Evolutionary conservation across 2,329 filamentous ascomycete genomes (phyloP), one percentile per base, ranked within the genome.

Genomic region (Hypoxylon sp.): DNA sequence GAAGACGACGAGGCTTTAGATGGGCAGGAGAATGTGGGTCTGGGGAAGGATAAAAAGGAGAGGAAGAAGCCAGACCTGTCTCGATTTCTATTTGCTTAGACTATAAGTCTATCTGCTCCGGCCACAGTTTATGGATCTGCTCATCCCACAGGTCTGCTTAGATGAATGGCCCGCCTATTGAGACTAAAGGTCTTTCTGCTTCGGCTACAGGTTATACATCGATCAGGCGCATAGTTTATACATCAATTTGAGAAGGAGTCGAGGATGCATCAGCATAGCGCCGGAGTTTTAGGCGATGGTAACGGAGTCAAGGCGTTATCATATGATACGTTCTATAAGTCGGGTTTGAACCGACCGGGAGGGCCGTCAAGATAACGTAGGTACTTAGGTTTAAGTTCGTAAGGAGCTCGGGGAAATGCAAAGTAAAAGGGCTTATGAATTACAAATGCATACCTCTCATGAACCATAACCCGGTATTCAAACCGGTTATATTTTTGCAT

Each of bases 51-150:
- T 5, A 69, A 53, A 59, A 67, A 67, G 6, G 70, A 71, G 1
- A 69, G 76, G 5, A 78, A 69, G 51, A 80, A 78, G 41, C 73
- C 87, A 23, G 77, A 87, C 63, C 75, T 88, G 51, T 83, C 85
- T 5, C 80, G 78, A 29, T 88, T 86, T 74, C 71, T 81, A 61
- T 87, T 75, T 68, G 62, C 68, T 67, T 74, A 48, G 14, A 37
- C 64, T 32, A 23, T n/a, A 54, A n/a, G 41, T 8, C n/a, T 9
- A n/a, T n/a, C n/a, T n/a, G n/a, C n/a, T n/a, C n/a, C n/a, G n/a
- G n/a, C n/a, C n/a, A n/a, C n/a, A n/a, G n/a, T n/a, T n/a, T n/a
- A n/a, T n/a, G n/a, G 19, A 41, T 19, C 9, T 19, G n/a, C n/a
- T 39, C 21, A 41, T 7, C 11, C 9, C 16, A 19, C 21, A 1